Evolutionary conservation across 306 rosid genomes (phyloP).

Genomic region (Cicer chorassanicum): DNA sequence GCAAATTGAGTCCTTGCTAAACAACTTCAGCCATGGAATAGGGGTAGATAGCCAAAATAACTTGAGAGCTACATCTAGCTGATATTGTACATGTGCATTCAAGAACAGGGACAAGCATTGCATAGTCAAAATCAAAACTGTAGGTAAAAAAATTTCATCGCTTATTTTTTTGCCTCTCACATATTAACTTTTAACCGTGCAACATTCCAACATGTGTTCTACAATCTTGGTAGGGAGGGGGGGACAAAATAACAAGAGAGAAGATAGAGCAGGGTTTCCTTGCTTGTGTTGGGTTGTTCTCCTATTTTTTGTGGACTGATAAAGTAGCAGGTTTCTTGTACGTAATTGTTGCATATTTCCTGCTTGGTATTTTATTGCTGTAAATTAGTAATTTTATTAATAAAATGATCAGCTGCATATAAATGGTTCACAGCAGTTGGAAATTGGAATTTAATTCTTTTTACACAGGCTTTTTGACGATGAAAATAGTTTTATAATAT

Average conservation of each 20-base stretch:
- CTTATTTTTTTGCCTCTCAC: slow-evolving; percentile 17
- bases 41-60: slow-evolving; percentile 50
- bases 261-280: neutral
- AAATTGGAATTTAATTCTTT: slow-evolving; percentile 23
- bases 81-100: slow-evolving; percentile 35
- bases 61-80: slow-evolving; percentile 48
- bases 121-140: slow-evolving; percentile 19
- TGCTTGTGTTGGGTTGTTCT: slow-evolving; percentile 9
- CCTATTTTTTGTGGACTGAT: neutral
- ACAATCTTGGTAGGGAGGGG: slow-evolving; percentile 6
- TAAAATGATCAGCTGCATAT: slow-evolving; percentile 1
- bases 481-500: neutral
- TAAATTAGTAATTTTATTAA: slow-evolving; percentile 26
- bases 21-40: slow-evolving; percentile 64
- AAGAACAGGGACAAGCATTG: slow-evolving; percentile 32
- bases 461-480: neutral
- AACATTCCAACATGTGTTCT: slow-evolving; percentile 2
- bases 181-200: slow-evolving; percentile 21
- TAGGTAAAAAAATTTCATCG: slow-evolving; percentile 6
- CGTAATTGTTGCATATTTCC: slow-evolving; percentile 1
- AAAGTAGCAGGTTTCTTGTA: slow-evolving; percentile 11
- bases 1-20: slow-evolving; percentile 80
- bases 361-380: slow-evolving; percentile 8
- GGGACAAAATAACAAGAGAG: neutral
- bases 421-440: slow-evolving; percentile 13